phyloP scores from a whole-genome alignment of 768 basidiomycete species.

The Russula emetica region DNA sequence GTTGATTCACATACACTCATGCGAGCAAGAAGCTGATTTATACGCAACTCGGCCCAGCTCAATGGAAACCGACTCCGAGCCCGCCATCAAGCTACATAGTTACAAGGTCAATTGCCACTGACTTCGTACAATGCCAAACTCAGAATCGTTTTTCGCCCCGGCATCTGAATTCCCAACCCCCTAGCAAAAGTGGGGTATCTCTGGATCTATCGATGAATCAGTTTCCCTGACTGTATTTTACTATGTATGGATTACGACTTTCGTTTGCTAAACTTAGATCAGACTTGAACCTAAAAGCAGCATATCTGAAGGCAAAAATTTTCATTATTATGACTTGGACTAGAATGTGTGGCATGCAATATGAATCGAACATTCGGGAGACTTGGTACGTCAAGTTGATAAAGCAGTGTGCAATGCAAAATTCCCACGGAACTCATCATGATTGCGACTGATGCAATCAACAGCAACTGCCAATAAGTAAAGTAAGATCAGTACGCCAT shows the following conservation, averaged over 20 bases:
- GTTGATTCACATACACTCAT: constrained; percentile 12
- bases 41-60: not conserved
- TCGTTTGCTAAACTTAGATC: not conserved
- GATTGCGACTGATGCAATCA: not conserved
- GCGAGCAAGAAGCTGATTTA: not conserved
- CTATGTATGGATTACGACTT: not conserved
- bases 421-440: not conserved
- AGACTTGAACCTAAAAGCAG: no score
- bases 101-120: not conserved
- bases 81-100: not conserved
- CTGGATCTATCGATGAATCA: not conserved
- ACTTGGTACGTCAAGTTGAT: not conserved
- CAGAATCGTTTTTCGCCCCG: not conserved
- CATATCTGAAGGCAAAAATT: not conserved
- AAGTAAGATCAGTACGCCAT: no score
- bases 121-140: not conserved
- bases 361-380: not conserved
- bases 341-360: no score
- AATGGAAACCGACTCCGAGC: no score
- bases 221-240: not conserved
- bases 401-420: not conserved
- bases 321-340: no score
- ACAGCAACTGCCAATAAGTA: no score
- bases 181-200: not conserved
- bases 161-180: not conserved